Base-by-base conservation (phyloP, 768 basidiomycete genomes). In the Cantharellus anzutake region DNA sequence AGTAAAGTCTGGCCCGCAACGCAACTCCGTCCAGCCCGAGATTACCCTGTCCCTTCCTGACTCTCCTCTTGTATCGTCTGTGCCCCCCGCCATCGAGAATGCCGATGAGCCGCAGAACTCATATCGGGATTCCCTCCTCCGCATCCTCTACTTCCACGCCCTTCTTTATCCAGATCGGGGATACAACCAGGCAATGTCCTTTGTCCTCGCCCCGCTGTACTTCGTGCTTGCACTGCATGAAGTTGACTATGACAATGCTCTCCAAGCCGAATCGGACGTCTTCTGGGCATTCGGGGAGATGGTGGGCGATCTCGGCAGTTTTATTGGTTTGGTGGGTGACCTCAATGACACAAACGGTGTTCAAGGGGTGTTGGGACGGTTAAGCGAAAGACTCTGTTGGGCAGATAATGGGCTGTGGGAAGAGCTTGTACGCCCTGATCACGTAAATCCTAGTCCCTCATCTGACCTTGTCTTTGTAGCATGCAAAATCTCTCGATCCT, bases 211-310 rank as follows among this genome's bases (percentile, higher is more conserved):
- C 11, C 65, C 65, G 3, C 52, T 66, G n/a, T 66, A 66, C 48
- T 65, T 39, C 29, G 64, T 60, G 41, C 57, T 60, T 34, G 61
- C 63, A 42, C 39, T 44, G 29, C 59, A 14, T 53, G 62, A 62
- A 29, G 16, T 57, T 39, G 62, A 63, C 16, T 41, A 57, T n/a
- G 41, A 52, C 20, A 62, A 63, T 2, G 41, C 60, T 11, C 48
- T 41, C 11, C 58, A 60, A 56, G 64, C 64, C 2, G 65, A 66
- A 59, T 61, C 61, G 2, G 64, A 66, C 57, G 57, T 63, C 34
- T 66, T 66, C 51, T 65, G 64, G 65, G 56, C 61, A 5, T 66
- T 66, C 41, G 56, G 60, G 11, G 63, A 60, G 51, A 20, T 66
- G 39, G 60, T 66, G 57, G 64, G 59, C 1, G 65, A 66, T 39